These are phyloP conservation scores for Clonostachys solani DNA, from an alignment of 2,329 filamentous ascomycete species.

Conservation along the genomic window DNA sequence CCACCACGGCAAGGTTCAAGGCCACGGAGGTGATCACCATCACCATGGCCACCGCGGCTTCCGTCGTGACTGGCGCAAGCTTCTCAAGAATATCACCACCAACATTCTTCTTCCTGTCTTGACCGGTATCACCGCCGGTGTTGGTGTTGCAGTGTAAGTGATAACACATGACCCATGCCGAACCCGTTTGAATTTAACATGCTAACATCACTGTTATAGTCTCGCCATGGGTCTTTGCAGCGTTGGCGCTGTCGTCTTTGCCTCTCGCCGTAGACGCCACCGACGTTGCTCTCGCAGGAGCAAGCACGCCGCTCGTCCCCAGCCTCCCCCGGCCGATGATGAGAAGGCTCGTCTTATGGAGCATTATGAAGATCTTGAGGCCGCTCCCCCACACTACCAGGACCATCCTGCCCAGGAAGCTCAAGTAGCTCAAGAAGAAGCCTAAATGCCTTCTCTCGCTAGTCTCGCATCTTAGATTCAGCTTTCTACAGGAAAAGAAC, in stretches of 20 bases:
- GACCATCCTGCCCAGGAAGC: conserved; percentile 2
- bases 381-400: conserved; percentile 19
- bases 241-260: conserved; percentile 54
- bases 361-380: conserved; percentile 17
- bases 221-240: conserved; percentile 64
- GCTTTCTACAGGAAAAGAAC: no score
- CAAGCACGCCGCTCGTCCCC: conserved; percentile 21
- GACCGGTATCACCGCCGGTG: conserved; percentile 64
- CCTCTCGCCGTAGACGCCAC: conserved; percentile 14
- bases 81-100: conserved; percentile 51
- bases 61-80: conserved; percentile 34
- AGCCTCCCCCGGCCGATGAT: conserved; percentile 32
- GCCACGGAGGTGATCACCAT: conserved; percentile 12
- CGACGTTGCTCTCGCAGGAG: conserved; percentile 19
- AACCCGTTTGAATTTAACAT: background rate
- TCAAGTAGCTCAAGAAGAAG: no score
- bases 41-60: conserved; percentile 5
- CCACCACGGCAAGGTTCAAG: conserved; percentile 11
- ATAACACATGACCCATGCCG: background rate
- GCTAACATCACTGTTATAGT: conserved; percentile 25
- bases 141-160: conserved; percentile 60
- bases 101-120: conserved; percentile 65
- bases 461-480: no score
- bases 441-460: no score
- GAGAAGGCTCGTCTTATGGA: conserved; percentile 49